phyloP scores from a whole-genome alignment of 2,329 filamentous ascomycete genomes.

The Shiraia sp. region DNA sequence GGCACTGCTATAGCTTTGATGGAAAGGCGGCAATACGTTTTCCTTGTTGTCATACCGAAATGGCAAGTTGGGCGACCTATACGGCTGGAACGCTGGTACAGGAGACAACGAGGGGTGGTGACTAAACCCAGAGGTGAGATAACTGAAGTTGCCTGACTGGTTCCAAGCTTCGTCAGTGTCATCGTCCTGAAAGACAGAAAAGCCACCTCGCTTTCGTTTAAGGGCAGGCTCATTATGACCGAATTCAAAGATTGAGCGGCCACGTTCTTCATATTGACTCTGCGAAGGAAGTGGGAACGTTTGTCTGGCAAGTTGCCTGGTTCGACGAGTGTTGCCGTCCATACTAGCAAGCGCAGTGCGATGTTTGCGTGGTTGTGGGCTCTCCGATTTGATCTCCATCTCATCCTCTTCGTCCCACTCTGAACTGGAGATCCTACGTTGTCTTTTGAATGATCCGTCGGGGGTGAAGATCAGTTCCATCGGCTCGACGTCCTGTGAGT shows the following conservation, averaged over 20 bases:
- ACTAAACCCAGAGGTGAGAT: constrained; percentile 40
- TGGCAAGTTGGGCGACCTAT: constrained; percentile 33
- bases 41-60: constrained; percentile 42
- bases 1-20: constrained; percentile 29
- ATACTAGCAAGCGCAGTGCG: constrained; percentile 37
- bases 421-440: constrained; percentile 51
- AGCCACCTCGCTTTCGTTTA: constrained; percentile 36
- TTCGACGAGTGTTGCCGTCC: constrained; percentile 39
- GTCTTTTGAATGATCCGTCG: constrained; percentile 46
- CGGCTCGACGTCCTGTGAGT: constrained; percentile 66
- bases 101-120: constrained; percentile 31
- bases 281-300: constrained; percentile 21
- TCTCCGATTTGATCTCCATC: constrained; percentile 42
- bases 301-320: constrained; percentile 31
- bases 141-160: constrained; percentile 38
- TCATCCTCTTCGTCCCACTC: constrained; percentile 46
- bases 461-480: constrained; percentile 66
- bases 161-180: constrained; percentile 32
- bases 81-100: constrained; percentile 26
- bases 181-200: constrained; percentile 50
- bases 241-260: constrained; percentile 39
- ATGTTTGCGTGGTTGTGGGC: constrained; percentile 29
- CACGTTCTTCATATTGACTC: constrained; percentile 33
- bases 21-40: constrained; percentile 28
- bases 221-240: constrained; percentile 27